Evolutionary conservation across 805 yeast genomes (phyloP).

Genomic region (Metschnikowia santaceciliae): DNA sequence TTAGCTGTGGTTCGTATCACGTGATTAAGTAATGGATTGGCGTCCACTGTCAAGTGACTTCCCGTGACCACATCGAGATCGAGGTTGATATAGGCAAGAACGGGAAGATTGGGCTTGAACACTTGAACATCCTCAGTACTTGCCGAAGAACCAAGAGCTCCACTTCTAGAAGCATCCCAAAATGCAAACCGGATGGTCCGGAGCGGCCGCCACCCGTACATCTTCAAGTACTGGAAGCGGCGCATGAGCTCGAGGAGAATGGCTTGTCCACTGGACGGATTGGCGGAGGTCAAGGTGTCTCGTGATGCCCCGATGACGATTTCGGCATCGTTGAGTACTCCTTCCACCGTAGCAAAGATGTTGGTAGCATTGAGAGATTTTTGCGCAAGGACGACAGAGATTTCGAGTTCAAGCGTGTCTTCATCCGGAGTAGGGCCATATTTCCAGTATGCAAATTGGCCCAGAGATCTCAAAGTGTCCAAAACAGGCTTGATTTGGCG

Average conservation of each 20-base stretch:
- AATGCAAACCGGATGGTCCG: conserved; percentile 37
- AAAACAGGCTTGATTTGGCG: conserved; percentile 14
- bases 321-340: conserved; percentile 38
- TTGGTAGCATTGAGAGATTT: conserved; percentile 20
- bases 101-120: conserved; percentile 22
- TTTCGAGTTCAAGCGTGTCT: conserved; percentile 7
- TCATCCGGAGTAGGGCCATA: conserved; percentile 9
- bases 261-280: conserved; percentile 39
- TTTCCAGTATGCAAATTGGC: conserved; percentile 11
- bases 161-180: conserved; percentile 38
- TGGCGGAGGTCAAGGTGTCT: conserved; percentile 33
- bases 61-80: conserved; percentile 40
- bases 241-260: conserved; percentile 37
- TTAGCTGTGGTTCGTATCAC: conserved; percentile 26
- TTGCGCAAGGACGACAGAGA: conserved; percentile 3
- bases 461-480: conserved; percentile 8
- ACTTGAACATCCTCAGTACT: conserved; percentile 19
- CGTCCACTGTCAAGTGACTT: conserved; percentile 29
- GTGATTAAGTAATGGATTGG: conserved; percentile 35
- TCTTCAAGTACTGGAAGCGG: conserved; percentile 27
- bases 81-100: conserved; percentile 35
- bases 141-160: conserved; percentile 29
- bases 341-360: conserved; percentile 30
- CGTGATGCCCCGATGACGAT: conserved; percentile 39
- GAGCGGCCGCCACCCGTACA: conserved; percentile 41